Conservation (phyloP, 2,329 filamentous ascomycete species). For the Sporothrix luriei region DNA sequence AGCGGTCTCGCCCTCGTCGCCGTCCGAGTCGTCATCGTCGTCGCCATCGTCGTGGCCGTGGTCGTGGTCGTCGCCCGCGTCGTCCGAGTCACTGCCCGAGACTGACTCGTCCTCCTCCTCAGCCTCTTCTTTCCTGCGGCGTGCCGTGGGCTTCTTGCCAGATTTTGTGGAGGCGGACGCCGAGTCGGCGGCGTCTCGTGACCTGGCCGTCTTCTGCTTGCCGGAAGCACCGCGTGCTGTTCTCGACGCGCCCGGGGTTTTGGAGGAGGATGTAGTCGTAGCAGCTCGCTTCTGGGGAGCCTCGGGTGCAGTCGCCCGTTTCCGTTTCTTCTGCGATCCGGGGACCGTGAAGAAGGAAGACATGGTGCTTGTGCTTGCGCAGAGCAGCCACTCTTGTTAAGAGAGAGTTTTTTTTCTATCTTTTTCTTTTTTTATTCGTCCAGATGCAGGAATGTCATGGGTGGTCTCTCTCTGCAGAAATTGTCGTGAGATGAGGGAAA, state of each 20-base stretch:
- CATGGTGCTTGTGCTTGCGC: constrained; percentile 56
- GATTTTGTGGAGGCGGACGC: constrained; percentile 2
- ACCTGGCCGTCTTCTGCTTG: constrained; percentile 16
- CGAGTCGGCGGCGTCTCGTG: constrained; percentile 7
- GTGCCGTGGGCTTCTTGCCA: constrained; percentile 36
- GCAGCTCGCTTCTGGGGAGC: constrained; percentile 63
- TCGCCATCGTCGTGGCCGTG: constrained; percentile 43
- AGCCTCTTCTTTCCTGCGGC: constrained; percentile 17
- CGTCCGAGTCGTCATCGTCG: constrained; percentile 47
- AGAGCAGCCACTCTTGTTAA: constrained; percentile 1
- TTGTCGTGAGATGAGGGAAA: background rate
- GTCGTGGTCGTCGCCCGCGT: constrained; percentile 54
- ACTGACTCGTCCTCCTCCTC: constrained; percentile 48
- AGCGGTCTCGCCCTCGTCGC: constrained; percentile 79
- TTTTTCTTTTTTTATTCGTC: no score
- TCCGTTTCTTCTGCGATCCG: constrained; percentile 85
- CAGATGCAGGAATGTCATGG: background rate
- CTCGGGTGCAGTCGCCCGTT: constrained; percentile 63
- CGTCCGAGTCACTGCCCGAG: constrained; percentile 56
- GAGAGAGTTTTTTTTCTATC: background rate
- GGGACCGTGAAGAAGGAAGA: constrained; percentile 95
- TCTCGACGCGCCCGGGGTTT: background rate
- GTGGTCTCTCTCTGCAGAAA: background rate
- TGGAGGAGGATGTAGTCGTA: constrained; percentile 39
- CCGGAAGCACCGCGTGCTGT: background rate